phyloP scores from a whole-genome alignment of 1,284 basidiomycete genomes.

The Tetrapyrgos nigripes region DNA sequence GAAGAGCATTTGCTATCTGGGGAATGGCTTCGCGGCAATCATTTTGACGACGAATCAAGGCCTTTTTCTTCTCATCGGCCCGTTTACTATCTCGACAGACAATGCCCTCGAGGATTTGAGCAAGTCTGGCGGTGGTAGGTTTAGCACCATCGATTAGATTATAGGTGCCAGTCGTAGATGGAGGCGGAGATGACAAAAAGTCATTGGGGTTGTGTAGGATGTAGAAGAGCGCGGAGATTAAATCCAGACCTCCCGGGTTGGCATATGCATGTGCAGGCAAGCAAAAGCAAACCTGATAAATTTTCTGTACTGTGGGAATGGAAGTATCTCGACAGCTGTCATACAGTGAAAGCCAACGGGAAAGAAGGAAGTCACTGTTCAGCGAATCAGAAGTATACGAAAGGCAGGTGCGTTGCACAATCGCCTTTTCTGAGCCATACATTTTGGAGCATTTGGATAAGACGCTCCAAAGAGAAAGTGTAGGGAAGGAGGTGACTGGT shows the following conservation, averaged over 20 bases:
- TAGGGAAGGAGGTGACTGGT: not conserved
- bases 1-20: not conserved
- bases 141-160: not conserved
- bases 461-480: not conserved
- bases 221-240: not conserved
- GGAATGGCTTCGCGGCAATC: not conserved
- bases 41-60: not conserved
- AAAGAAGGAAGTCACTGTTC: not conserved
- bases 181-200: not conserved
- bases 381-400: constrained; percentile 10
- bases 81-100: not conserved
- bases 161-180: not conserved
- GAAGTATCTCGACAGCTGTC: not conserved
- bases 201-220: not conserved
- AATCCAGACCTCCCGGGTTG: not conserved
- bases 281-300: constrained; percentile 5
- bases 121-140: not conserved
- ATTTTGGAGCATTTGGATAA: not conserved
- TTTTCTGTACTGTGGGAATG: not conserved
- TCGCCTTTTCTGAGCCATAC: not conserved
- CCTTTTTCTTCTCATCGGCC: not conserved
- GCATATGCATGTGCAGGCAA: constrained; percentile 7
- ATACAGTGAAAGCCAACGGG: constrained; percentile 8
- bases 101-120: not conserved
- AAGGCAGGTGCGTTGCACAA: no score